Base-by-base conservation (phyloP, 805 yeast species). In the Barnettozyma sucrosica region DNA sequence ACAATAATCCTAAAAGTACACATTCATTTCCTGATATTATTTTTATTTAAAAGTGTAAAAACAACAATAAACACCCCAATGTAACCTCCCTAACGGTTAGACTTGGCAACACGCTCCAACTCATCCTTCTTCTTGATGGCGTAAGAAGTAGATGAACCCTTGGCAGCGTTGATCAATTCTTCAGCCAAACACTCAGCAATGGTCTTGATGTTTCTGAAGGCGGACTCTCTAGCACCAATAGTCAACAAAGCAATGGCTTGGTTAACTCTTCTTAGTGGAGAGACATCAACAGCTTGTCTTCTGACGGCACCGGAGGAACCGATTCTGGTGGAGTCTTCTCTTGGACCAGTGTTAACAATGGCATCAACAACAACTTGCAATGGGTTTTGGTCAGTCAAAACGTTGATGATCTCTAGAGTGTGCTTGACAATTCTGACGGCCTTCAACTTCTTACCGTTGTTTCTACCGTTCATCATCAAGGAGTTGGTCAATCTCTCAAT, bases 111-210 rank as follows among this genome's bases (percentile, higher is more conserved):
- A 87, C 99, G 96, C 85, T 93, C 99, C 76, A 93, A 87, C 85
- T 93, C 99, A 77, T 93, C 99, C 96, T 93, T 93, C 99, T 93
- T 93, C 95, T 93, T 93, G 82, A 93, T 95, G 68, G 99, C 99
- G 76, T 90, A 95, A 71, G 99, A 93, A 76, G 97, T 95, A 64
- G 99, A 90, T 69, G 99, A 93, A 79, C 98, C 98, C 85, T 93
- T 93, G 71, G 95, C 99, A 69, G 99, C 99, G 83, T 93, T 93
- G 77, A 93, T 95, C 76, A 93, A 87, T 84, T 93, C 99, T 83
- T 93, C 99, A 72, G 99, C 98, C 74, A 93, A 87, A 80, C 99
- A 93, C 81, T 93, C 99, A 72, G 99, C 95, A 76, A 93, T 93
- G 75, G 98, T 89, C 89, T 95, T 93, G 81, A 93, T 81, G 90